Conservation (phyloP, 306 rosid species). For the Rosa rugosa region DNA sequence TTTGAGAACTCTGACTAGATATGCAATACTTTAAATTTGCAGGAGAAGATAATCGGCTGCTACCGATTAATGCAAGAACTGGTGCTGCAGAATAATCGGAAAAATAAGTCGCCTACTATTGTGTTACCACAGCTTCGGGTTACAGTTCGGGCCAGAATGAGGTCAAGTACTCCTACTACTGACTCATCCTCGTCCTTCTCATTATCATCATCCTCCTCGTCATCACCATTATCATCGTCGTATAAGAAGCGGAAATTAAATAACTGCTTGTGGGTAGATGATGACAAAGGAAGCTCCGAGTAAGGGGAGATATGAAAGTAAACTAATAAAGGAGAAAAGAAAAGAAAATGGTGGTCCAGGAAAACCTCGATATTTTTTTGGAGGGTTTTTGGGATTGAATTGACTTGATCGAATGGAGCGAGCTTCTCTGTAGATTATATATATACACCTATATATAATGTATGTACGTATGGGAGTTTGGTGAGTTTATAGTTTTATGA, state of each 20-base stretch:
- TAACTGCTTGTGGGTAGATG: conserved; percentile 67
- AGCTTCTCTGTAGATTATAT: conserved; percentile 50
- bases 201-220: conserved; percentile 47
- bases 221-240: conserved; percentile 47
- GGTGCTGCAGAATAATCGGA: conserved; percentile 46
- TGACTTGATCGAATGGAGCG: conserved; percentile 41
- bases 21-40: conserved; percentile 18
- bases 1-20: conserved; percentile 13
- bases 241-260: conserved; percentile 80
- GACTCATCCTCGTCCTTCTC: conserved; percentile 37
- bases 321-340: conserved; percentile 15
- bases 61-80: conserved; percentile 72
- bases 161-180: conserved; percentile 37
- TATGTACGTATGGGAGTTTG: conserved; percentile 42
- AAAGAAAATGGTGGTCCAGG: conserved; percentile 47
- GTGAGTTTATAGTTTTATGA: conserved; percentile 47
- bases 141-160: conserved; percentile 45
- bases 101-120: conserved; percentile 36
- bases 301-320: conserved; percentile 24
- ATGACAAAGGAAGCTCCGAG: conserved; percentile 69
- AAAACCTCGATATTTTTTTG: conserved; percentile 61
- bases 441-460: conserved; percentile 29
- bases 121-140: conserved; percentile 72
- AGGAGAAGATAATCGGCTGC: conserved; percentile 87
- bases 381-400: conserved; percentile 56